Evolutionary conservation across 768 basidiomycete species (phyloP).

Genomic region (Psilocybe tampanensis): DNA sequence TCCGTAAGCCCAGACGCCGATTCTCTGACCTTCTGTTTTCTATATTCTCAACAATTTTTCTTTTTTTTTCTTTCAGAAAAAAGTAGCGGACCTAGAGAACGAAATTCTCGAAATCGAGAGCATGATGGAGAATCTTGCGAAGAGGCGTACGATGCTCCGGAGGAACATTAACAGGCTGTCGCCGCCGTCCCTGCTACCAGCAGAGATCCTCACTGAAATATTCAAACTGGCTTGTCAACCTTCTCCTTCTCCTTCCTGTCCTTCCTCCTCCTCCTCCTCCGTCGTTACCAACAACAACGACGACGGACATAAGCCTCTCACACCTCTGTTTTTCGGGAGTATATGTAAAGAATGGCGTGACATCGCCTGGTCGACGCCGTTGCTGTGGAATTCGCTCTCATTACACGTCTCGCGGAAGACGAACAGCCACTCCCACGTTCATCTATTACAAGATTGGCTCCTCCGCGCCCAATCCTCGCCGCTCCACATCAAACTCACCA

Average conservation of each 20-base stretch:
- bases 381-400: slow-evolving; percentile 19
- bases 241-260: too few species aligned
- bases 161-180: slow-evolving; percentile 23
- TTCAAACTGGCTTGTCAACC: slow-evolving; percentile 14
- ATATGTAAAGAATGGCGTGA: slow-evolving; percentile 22
- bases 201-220: slow-evolving; percentile 22
- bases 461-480: slow-evolving; percentile 15
- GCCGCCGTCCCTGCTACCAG: slow-evolving; percentile 15
- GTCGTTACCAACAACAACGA: neutral
- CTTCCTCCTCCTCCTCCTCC: too few species aligned
- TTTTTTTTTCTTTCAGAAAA: slow-evolving; percentile 3
- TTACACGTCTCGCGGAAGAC: slow-evolving; percentile 19
- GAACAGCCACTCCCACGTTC: slow-evolving; percentile 5
- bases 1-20: neutral
- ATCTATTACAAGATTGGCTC: slow-evolving; percentile 17
- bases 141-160: slow-evolving; percentile 15
- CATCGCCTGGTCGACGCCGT: slow-evolving; percentile 20
- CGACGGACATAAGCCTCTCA: neutral
- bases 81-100: slow-evolving; percentile 11
- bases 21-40: too few species aligned
- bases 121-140: slow-evolving; percentile 18
- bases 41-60: too few species aligned
- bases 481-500: slow-evolving; percentile 25
- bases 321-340: slow-evolving; percentile 17
- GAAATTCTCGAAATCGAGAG: slow-evolving; percentile 22